Percentiles rank a stretch among this genome's conserved stretches.
These are phyloP conservation scores for Puccinia polysora DNA, from an alignment of 1,284 basidiomycete genomes.

Conservation along the genomic window DNA sequence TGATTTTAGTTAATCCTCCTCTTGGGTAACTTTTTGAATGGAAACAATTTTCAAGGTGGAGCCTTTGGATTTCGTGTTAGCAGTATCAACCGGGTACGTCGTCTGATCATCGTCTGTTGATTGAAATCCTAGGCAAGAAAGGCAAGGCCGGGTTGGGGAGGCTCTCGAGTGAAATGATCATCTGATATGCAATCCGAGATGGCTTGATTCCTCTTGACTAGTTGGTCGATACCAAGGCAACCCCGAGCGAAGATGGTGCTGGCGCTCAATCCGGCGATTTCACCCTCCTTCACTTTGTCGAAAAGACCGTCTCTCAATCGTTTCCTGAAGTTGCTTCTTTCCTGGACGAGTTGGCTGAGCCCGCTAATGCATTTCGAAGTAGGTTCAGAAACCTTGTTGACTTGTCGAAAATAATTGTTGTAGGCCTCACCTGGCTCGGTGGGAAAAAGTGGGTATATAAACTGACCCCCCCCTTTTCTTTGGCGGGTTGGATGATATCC, in stretches of 20 bases:
- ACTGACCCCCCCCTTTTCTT: conserved; percentile 48
- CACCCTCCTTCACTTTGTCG: conserved; percentile 90
- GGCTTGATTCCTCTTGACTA: conserved; percentile 54
- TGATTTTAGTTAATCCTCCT: conserved; percentile 72
- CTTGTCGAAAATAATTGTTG: background rate
- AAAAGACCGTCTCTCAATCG: conserved; percentile 77
- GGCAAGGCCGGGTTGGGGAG: no score
- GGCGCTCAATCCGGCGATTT: conserved; percentile 66
- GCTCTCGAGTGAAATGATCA: no score
- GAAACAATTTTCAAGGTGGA: conserved; percentile 90
- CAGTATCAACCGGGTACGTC: conserved; percentile 84
- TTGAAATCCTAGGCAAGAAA: background rate
- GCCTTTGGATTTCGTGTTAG: conserved; percentile 96
- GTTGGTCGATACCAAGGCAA: conserved; percentile 95
- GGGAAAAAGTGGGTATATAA: background rate
- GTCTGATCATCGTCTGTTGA: background rate
- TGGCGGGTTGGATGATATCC: conserved; percentile 30
- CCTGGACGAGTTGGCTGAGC: conserved; percentile 78
- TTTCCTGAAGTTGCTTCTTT: conserved; percentile 85
- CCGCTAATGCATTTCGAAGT: conserved; percentile 90
- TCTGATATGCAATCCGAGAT: background rate
- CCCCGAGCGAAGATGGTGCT: conserved; percentile 24
- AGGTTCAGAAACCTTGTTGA: conserved; percentile 49
- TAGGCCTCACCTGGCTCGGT: no score
- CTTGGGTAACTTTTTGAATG: conserved; percentile 97